These are phyloP conservation scores for Flaveria robusta DNA, from an alignment of 129 eudicot species.

Conservation along the genomic window DNA sequence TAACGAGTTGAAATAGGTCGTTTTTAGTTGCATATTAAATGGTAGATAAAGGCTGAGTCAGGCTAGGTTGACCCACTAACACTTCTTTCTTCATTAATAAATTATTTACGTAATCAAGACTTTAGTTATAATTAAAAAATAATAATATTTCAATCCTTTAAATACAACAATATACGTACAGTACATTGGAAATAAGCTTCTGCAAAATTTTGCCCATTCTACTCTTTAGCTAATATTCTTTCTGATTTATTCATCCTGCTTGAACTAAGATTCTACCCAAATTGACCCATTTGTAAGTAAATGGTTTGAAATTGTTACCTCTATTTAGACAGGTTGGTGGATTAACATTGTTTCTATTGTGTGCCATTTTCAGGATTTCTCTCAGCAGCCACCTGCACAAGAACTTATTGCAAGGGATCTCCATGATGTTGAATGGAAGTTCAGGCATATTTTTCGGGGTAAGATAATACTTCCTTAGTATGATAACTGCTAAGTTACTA, in stretches of 20 bases:
- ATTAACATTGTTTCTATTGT: background rate
- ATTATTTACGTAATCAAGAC: background rate
- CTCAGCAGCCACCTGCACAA: slow-evolving; percentile 94
- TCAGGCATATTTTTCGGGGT: slow-evolving; percentile 96
- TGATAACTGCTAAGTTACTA: background rate
- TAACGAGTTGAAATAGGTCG: background rate
- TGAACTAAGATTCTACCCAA: background rate
- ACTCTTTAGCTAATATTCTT: background rate
- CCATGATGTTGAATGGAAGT: slow-evolving; percentile 98
- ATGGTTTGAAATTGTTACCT: background rate
- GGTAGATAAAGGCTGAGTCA: background rate
- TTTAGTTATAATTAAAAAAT: background rate
- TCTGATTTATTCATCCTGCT: background rate
- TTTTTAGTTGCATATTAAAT: background rate
- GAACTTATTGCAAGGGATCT: slow-evolving; percentile 98
- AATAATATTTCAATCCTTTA: background rate
- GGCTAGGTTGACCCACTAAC: background rate
- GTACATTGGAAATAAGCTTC: background rate
- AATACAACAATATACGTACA: background rate
- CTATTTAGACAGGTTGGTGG: background rate
- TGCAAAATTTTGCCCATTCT: background rate
- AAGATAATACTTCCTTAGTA: slow-evolving; percentile 21
- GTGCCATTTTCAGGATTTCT: slow-evolving; percentile 64
- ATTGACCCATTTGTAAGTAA: background rate
- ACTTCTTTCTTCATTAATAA: background rate